Evolutionary conservation across 2,329 filamentous ascomycete genomes (phyloP).

Genomic region (Colletotrichum sp.): DNA sequence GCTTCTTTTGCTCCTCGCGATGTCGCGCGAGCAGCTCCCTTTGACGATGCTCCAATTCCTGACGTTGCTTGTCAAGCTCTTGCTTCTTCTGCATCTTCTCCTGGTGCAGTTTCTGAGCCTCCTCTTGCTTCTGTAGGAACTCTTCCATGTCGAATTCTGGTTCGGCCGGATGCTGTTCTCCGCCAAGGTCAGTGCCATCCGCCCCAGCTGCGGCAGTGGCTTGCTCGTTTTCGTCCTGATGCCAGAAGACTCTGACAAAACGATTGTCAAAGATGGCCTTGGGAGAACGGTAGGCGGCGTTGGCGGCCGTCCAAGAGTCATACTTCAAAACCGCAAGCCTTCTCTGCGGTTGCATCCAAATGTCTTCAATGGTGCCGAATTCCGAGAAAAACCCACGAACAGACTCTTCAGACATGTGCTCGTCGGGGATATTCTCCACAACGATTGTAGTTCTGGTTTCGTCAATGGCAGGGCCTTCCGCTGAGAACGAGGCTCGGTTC

Average conservation of each 20-base stretch:
- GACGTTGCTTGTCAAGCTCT: constrained; percentile 66
- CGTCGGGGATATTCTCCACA: constrained; percentile 78
- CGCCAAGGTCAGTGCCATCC: constrained; percentile 21
- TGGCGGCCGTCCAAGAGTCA: constrained; percentile 68
- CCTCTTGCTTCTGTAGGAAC: constrained; percentile 71
- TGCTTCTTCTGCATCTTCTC: constrained; percentile 67
- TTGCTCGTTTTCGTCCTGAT: constrained; percentile 56
- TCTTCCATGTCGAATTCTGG: constrained; percentile 73
- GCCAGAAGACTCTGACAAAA: constrained; percentile 86
- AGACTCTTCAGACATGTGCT: constrained; percentile 68
- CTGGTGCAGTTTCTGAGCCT: constrained; percentile 72
- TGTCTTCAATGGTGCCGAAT: constrained; percentile 70
- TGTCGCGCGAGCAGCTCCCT: constrained; percentile 67
- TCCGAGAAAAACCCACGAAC: constrained; percentile 74
- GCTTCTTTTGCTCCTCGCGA: constrained; percentile 66
- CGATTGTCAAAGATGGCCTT: constrained; percentile 85
- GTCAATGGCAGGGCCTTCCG: constrained; percentile 67
- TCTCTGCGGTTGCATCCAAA: constrained; percentile 71
- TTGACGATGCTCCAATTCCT: constrained; percentile 69
- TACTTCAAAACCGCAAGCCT: constrained; percentile 74
- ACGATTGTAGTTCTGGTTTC: constrained; percentile 71
- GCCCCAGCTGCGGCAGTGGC: constrained; percentile 29
- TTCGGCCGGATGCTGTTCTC: constrained; percentile 32
- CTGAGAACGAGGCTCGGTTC: constrained; percentile 64
- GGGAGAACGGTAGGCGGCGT: constrained; percentile 75